Evolutionary conservation across 257 asterid genomes (phyloP).

Genomic region (Datura wrightii): DNA sequence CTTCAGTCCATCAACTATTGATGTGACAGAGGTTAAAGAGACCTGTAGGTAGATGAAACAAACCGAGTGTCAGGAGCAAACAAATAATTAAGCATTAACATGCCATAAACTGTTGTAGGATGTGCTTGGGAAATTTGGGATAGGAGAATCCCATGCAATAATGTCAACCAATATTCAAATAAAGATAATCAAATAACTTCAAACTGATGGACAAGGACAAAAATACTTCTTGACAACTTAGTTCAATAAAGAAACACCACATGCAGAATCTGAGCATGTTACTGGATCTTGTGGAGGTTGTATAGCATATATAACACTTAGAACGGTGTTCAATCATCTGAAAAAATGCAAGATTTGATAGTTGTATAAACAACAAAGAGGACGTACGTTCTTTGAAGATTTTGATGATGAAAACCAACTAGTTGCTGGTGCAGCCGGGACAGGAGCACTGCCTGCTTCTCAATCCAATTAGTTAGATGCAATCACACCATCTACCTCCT

Average conservation of each 20-base stretch:
- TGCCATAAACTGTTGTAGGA: neutral
- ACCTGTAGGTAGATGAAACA: constrained; percentile 50
- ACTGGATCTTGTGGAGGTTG: constrained; percentile 16
- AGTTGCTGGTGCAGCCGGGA: constrained; percentile 76
- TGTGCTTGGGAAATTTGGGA: neutral
- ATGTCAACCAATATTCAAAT: neutral
- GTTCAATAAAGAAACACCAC: neutral
- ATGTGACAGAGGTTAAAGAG: constrained; percentile 79
- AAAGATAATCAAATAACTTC: constrained; percentile 7
- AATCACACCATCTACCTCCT: constrained; percentile 24
- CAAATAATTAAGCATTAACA: neutral
- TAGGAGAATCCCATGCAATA: neutral
- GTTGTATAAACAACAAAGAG: neutral
- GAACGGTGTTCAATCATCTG: neutral
- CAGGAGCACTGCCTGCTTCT: constrained; percentile 58
- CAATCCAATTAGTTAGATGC: constrained; percentile 39
- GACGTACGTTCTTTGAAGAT: constrained; percentile 81
- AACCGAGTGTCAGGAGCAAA: constrained; percentile 6
- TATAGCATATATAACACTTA: neutral
- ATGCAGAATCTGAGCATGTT: constrained; percentile 4
- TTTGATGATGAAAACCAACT: constrained; percentile 89
- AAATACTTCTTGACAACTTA: neutral
- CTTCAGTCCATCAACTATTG: constrained; percentile 92
- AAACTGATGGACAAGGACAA: neutral
- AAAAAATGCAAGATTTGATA: neutral